phyloP scores from a whole-genome alignment of 345 rosid genomes.

The Citrus maxima region DNA sequence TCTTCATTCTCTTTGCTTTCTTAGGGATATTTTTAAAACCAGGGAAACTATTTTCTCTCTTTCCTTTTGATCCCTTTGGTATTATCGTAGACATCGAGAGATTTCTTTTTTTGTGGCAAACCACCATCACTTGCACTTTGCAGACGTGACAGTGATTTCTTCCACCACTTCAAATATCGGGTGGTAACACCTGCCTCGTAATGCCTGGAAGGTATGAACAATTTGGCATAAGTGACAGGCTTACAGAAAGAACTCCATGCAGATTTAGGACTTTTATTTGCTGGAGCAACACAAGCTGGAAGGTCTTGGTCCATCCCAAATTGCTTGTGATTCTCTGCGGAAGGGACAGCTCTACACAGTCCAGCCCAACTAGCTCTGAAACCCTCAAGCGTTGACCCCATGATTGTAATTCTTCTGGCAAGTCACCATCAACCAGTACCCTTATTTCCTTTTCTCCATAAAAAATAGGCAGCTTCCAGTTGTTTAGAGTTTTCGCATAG shows the following conservation, averaged over 20 bases:
- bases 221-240: neutral
- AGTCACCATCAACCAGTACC: neutral
- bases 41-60: neutral
- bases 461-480: neutral
- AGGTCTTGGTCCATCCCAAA: conserved; percentile 11
- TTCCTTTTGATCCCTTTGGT: neutral
- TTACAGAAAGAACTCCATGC: conserved; percentile 1
- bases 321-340: conserved; percentile 1
- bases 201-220: conserved; percentile 10
- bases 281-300: conserved; percentile 1
- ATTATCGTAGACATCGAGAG: neutral
- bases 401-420: conserved; percentile 10
- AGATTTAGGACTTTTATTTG: neutral
- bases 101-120: neutral
- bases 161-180: conserved; percentile 31
- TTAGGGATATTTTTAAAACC: neutral
- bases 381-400: conserved; percentile 23
- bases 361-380: conserved; percentile 15
- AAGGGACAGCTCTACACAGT: conserved; percentile 1
- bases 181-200: conserved; percentile 21
- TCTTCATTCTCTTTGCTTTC: neutral
- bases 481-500: conserved; percentile 7
- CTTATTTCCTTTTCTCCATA: no score
- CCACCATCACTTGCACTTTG: neutral
- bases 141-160: neutral